Base-by-base conservation (phyloP, 164 flowering plant genomes). In the Cinnamomum micranthum region DNA sequence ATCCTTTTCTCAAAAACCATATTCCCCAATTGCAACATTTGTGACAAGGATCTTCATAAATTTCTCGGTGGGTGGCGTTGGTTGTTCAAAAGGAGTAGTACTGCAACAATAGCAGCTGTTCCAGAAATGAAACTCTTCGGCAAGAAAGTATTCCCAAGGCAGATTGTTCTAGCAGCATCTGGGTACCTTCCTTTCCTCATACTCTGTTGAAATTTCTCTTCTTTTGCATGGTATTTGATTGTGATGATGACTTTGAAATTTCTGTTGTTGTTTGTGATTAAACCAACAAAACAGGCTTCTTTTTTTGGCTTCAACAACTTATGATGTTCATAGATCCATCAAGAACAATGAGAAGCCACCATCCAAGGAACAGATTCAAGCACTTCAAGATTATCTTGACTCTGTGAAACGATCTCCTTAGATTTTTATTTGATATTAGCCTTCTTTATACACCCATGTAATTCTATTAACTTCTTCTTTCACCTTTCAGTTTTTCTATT, bases 281-380 rank as follows among this genome's bases (percentile, higher is more conserved):
- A 35, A 20, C 5, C 47, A 7, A 47, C 4, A 28, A 2, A 28
- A 64, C 81, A 82, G 82, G 76, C 74, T 82, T 25, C 58, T 82
- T 12, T 77, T 82, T 68, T 28, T 82, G 67, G 82, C 65, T 20
- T 70, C 82, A 52, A 84, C 84, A 69, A 80, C 82, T 11, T 82
- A 82, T 50, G 82, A 82, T 24, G 81, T 82, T 5, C 82, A 84
- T 72, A 84, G 81, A 77, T 75, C 81, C 58, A 84, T 81, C 24
- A 84, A 84, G 78, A 80, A 74, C 80, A 84, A 84, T 63, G 65
- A 80, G 27, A 74, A 68, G 6, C 82, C 86, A 6, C 84, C 86
- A 9, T 74, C 86, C 15, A 47, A 73, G 68, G 82, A 81, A 50
- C 84, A 84, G 65, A 70, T 84, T 13, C 69, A 79, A 73, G 84